Percentiles rank a stretch among this genome's conserved stretches.
Evolutionary conservation across 179 eudicot genomes (phyloP).

Genomic region (Amaranthus tricolor): DNA sequence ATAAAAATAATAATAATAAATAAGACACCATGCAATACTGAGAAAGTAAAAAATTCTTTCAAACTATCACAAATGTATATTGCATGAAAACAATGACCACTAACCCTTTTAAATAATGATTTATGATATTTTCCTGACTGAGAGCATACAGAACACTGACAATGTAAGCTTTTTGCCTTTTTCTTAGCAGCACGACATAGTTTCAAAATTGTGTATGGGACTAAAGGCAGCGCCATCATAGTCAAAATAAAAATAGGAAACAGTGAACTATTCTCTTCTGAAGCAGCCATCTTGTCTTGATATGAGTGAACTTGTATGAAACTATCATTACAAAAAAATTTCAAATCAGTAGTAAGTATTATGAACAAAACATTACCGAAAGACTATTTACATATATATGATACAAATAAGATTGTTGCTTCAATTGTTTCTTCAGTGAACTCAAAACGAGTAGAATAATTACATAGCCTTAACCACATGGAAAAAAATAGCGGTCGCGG

Average conservation of each 20-base stretch:
- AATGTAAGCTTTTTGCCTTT: slow-evolving; percentile 60
- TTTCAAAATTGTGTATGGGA: slow-evolving; percentile 79
- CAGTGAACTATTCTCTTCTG: slow-evolving; percentile 78
- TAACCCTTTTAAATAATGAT: slow-evolving; percentile 62
- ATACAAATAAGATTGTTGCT: neutral
- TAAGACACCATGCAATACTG: neutral
- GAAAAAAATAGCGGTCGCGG: too few species aligned
- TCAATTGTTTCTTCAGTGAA: neutral
- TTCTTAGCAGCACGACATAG: slow-evolving; percentile 66
- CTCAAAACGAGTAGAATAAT: too few species aligned
- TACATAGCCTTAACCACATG: too few species aligned
- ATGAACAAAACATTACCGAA: neutral
- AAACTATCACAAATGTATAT: neutral
- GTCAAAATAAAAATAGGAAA: slow-evolving; percentile 86
- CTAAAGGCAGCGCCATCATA: slow-evolving; percentile 79
- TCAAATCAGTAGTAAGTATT: slow-evolving; percentile 10
- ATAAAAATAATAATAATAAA: slow-evolving; percentile 8
- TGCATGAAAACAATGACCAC: slow-evolving; percentile 17
- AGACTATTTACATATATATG: neutral
- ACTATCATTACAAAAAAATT: slow-evolving; percentile 16
- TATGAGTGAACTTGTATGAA: slow-evolving; percentile 17
- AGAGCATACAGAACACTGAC: slow-evolving; percentile 68
- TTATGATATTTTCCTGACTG: slow-evolving; percentile 85
- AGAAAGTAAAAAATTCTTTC: neutral
- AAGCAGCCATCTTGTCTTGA: slow-evolving; percentile 55